Percentiles rank a stretch among this genome's conserved stretches.
phyloP scores from a whole-genome alignment of 2,329 filamentous ascomycete genomes.

The Lasiodiplodia hormozganensis region DNA sequence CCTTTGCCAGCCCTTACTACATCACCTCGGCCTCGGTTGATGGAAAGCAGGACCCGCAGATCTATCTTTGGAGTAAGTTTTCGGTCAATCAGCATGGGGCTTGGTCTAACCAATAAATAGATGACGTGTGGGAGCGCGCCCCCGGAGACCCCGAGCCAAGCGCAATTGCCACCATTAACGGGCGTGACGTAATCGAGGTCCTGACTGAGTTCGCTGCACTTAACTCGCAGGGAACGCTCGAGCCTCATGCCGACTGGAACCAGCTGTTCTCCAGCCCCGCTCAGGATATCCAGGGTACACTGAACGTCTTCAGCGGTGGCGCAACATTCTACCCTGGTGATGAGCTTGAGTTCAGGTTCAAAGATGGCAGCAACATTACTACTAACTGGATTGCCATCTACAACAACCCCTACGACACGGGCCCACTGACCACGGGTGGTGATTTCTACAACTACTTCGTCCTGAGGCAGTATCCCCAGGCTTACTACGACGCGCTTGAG shows the following conservation, averaged over 20 bases:
- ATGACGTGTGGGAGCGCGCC: not conserved
- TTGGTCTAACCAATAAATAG: not conserved
- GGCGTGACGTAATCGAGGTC: conserved; percentile 37
- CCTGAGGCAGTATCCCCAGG: conserved; percentile 37
- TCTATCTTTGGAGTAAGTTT: conserved; percentile 42
- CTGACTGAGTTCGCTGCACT: conserved; percentile 35
- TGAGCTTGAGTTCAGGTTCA: conserved; percentile 42
- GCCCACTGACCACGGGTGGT: conserved; percentile 48
- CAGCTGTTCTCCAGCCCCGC: conserved; percentile 36
- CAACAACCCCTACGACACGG: conserved; percentile 33
- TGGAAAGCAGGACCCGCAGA: conserved; percentile 38
- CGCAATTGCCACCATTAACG: conserved; percentile 35
- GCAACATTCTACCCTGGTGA: conserved; percentile 35
- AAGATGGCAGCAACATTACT: conserved; percentile 32
- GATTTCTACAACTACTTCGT: conserved; percentile 57
- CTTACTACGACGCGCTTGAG: conserved; percentile 28
- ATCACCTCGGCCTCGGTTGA: conserved; percentile 39
- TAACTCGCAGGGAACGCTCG: conserved; percentile 47
- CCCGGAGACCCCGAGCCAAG: conserved; percentile 29
- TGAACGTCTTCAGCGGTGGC: conserved; percentile 37
- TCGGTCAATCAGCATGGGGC: not conserved
- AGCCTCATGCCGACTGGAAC: conserved; percentile 54
- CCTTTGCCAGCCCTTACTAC: conserved; percentile 37
- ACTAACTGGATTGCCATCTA: conserved; percentile 37
- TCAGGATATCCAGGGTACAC: conserved; percentile 37